Percentiles rank a stretch among this genome's conserved stretches.
phyloP scores from a whole-genome alignment of 2,329 filamentous ascomycete species.

The Pyrenochaeta sp. region DNA sequence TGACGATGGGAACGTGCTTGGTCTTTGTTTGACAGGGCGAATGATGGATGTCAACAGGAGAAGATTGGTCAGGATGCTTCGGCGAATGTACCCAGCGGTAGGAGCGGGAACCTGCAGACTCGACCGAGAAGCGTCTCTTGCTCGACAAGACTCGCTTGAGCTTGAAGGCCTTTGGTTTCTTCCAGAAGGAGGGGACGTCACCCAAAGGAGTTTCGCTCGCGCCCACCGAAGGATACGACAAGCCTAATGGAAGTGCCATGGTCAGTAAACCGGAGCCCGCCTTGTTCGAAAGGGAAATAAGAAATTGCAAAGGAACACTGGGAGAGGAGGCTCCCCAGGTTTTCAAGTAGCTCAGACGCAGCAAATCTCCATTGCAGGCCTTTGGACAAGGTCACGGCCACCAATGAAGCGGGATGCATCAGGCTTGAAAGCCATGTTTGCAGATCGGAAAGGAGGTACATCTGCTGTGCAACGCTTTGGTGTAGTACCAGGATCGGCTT shows the following conservation, averaged over 20 bases:
- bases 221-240: constrained; percentile 47
- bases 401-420: constrained; percentile 14
- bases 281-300: constrained; percentile 15
- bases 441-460: constrained; percentile 40
- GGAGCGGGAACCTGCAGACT: constrained; percentile 39
- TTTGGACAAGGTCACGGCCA: constrained; percentile 43
- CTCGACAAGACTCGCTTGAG: constrained; percentile 39
- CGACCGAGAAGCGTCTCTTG: constrained; percentile 33
- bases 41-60: constrained; percentile 27
- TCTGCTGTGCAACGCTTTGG: constrained; percentile 46
- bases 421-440: constrained; percentile 37
- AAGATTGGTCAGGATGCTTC: constrained; percentile 26
- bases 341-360: constrained; percentile 44
- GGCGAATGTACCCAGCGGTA: constrained; percentile 33
- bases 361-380: constrained; percentile 37
- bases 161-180: constrained; percentile 39
- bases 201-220: constrained; percentile 46
- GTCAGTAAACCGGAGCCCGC: constrained; percentile 41
- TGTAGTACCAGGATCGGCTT: constrained; percentile 43
- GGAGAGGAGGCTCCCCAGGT: constrained; percentile 38
- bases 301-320: constrained; percentile 29
- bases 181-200: constrained; percentile 44
- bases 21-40: constrained; percentile 38
- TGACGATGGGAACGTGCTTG: constrained; percentile 57
- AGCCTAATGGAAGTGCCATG: constrained; percentile 51